Evolutionary conservation across 2,329 filamentous ascomycete genomes (phyloP).

Genomic region (Pseudogymnoascus verrucosus): DNA sequence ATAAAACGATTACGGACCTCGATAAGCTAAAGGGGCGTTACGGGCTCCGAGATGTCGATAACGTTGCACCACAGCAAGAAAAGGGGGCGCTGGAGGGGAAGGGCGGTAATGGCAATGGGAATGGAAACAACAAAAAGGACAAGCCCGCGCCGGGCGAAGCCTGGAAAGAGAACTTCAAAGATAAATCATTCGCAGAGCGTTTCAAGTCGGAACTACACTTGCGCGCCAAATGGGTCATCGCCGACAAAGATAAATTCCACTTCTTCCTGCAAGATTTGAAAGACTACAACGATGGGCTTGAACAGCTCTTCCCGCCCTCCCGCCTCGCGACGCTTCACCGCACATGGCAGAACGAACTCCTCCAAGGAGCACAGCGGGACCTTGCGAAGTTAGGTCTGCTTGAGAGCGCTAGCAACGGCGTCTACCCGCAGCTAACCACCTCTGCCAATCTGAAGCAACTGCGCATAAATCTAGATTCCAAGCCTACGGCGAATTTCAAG

Average conservation of each 20-base stretch:
- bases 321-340: slow-evolving; percentile 36
- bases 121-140: slow-evolving; percentile 10
- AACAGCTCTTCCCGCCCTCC: slow-evolving; percentile 37
- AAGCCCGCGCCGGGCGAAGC: background rate
- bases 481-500: slow-evolving; percentile 33
- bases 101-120: slow-evolving; percentile 15
- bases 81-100: background rate
- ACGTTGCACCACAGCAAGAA: background rate
- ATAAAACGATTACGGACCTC: slow-evolving; percentile 38
- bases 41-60: slow-evolving; percentile 29
- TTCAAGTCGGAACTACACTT: slow-evolving; percentile 20
- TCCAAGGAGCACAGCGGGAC: slow-evolving; percentile 38
- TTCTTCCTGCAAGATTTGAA: slow-evolving; percentile 34
- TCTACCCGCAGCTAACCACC: slow-evolving; percentile 36
- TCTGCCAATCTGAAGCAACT: slow-evolving; percentile 39
- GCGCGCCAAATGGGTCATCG: slow-evolving; percentile 38
- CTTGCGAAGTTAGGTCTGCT: slow-evolving; percentile 35
- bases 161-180: slow-evolving; percentile 3
- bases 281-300: slow-evolving; percentile 42
- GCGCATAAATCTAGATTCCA: slow-evolving; percentile 38
- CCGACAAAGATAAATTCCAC: slow-evolving; percentile 39
- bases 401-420: slow-evolving; percentile 34
- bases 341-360: slow-evolving; percentile 39
- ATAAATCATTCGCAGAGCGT: slow-evolving; percentile 3
- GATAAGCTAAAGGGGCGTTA: slow-evolving; percentile 35